phyloP scores from a whole-genome alignment of 768 basidiomycete species.

The Pluteus cervinus region DNA sequence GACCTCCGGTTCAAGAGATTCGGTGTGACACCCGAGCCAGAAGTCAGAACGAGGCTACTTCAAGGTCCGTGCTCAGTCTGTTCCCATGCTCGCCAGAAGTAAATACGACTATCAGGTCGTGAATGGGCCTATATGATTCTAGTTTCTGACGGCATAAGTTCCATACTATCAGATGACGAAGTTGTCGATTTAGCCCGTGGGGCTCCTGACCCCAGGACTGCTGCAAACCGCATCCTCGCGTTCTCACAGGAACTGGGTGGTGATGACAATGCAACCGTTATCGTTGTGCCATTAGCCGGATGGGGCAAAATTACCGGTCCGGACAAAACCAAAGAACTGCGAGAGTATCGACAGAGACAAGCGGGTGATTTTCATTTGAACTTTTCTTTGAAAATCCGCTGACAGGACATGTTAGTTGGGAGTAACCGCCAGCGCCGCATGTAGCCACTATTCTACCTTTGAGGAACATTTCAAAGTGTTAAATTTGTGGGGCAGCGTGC shows the following conservation, averaged over 20 bases:
- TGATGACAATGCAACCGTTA: slow-evolving; percentile 87
- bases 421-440: slow-evolving; percentile 62
- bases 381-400: slow-evolving; percentile 4
- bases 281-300: slow-evolving; percentile 88
- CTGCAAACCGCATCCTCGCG: slow-evolving; percentile 76
- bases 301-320: slow-evolving; percentile 82
- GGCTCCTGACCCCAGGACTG: slow-evolving; percentile 63
- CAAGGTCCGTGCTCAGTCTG: slow-evolving; percentile 43
- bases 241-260: slow-evolving; percentile 87
- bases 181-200: slow-evolving; percentile 83
- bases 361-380: slow-evolving; percentile 35
- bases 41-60: slow-evolving; percentile 70
- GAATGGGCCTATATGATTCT: slow-evolving; percentile 86
- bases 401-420: slow-evolving; percentile 36
- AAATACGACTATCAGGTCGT: slow-evolving; percentile 39
- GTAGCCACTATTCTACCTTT: slow-evolving; percentile 28
- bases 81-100: slow-evolving; percentile 3
- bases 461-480: slow-evolving; percentile 7
- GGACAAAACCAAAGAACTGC: slow-evolving; percentile 75
- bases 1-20: slow-evolving; percentile 86
- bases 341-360: slow-evolving; percentile 73
- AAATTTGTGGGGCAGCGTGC: slow-evolving; percentile 83
- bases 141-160: slow-evolving; percentile 92
- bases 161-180: slow-evolving; percentile 89
- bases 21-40: slow-evolving; percentile 91